These are phyloP conservation scores for Beauveria asiatica DNA, from an alignment of 2,329 filamentous ascomycete genomes.

Conservation along the genomic window DNA sequence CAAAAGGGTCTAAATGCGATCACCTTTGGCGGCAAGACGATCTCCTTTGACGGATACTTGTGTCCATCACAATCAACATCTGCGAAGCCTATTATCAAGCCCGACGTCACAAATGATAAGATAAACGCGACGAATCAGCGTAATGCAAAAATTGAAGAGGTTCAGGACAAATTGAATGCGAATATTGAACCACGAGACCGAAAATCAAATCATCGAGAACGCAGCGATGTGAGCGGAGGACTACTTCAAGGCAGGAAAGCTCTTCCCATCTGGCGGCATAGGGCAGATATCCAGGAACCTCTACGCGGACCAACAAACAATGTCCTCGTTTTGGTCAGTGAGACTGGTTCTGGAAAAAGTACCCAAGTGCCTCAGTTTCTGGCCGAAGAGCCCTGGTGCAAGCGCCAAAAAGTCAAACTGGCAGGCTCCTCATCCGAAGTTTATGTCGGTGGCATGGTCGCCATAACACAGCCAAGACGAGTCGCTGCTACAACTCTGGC, in stretches of 20 bases:
- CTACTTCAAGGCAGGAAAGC: conserved; percentile 47
- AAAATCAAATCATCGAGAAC: conserved; percentile 11
- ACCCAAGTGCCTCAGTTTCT: conserved; percentile 94
- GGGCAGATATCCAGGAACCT: conserved; percentile 57
- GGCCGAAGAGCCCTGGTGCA: conserved; percentile 70
- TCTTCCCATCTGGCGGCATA: conserved; percentile 74
- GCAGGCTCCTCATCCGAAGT: conserved; percentile 30
- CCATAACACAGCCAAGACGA: conserved; percentile 87
- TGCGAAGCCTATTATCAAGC: conserved; percentile 15
- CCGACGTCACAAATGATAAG: conserved; percentile 4
- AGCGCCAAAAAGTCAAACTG: conserved; percentile 45
- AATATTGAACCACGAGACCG: conserved; percentile 1
- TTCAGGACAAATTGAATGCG: background rate
- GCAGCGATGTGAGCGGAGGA: conserved; percentile 20
- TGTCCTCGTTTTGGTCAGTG: conserved; percentile 78
- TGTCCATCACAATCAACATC: conserved; percentile 26
- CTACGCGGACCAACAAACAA: conserved; percentile 51
- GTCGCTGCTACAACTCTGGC: conserved; percentile 91
- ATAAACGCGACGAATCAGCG: background rate
- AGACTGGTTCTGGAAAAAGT: conserved; percentile 94
- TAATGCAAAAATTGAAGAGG: background rate
- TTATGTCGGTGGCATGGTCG: conserved; percentile 69
- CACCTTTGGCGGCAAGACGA: conserved; percentile 38
- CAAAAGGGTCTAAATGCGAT: conserved; percentile 27
- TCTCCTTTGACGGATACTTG: conserved; percentile 43